A percentile compares a stretch with the other conserved stretches of the same genome.
phyloP scores from a whole-genome alignment of 768 basidiomycete genomes.

The Phanerodontia chrysosporium region DNA sequence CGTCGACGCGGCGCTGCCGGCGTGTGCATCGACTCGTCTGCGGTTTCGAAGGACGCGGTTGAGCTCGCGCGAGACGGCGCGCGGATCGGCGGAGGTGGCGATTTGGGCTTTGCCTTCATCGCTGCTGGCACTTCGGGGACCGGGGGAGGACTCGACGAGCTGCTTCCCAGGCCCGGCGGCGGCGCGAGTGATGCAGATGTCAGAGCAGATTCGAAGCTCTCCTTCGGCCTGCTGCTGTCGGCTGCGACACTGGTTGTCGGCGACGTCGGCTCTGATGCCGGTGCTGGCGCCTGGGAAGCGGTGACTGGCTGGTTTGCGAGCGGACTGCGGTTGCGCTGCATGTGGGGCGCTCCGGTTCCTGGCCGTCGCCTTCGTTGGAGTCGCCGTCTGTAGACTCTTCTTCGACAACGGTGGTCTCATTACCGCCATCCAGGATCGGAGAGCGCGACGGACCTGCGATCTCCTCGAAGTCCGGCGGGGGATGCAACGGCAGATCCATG shows the following conservation, averaged over 20 bases:
- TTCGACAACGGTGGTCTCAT: not conserved
- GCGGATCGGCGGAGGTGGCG: slow-evolving; percentile 6
- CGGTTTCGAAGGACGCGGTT: slow-evolving; percentile 22
- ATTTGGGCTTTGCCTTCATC: not conserved
- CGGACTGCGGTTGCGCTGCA: not conserved
- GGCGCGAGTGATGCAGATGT: not conserved
- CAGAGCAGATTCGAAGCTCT: not conserved
- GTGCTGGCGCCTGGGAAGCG: not conserved
- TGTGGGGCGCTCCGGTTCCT: not conserved
- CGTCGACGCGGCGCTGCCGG: slow-evolving; percentile 10
- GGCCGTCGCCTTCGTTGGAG: no score
- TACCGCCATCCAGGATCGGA: not conserved
- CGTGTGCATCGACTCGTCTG: slow-evolving; percentile 16
- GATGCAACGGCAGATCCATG: slow-evolving; percentile 37
- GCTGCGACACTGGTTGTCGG: not conserved
- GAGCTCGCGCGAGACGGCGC: slow-evolving; percentile 24
- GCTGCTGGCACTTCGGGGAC: not conserved
- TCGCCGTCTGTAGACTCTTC: not conserved
- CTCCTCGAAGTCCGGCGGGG: slow-evolving; percentile 28
- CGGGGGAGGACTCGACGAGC: not conserved
- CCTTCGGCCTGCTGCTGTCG: not conserved
- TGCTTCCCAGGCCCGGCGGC: not conserved
- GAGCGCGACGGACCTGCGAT: slow-evolving; percentile 7
- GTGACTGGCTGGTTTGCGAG: not conserved
- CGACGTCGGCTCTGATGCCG: not conserved